These are phyloP conservation scores for Hypoxylon fragiforme DNA, from an alignment of 495 filamentous ascomycete genomes.

Conservation along the genomic window DNA sequence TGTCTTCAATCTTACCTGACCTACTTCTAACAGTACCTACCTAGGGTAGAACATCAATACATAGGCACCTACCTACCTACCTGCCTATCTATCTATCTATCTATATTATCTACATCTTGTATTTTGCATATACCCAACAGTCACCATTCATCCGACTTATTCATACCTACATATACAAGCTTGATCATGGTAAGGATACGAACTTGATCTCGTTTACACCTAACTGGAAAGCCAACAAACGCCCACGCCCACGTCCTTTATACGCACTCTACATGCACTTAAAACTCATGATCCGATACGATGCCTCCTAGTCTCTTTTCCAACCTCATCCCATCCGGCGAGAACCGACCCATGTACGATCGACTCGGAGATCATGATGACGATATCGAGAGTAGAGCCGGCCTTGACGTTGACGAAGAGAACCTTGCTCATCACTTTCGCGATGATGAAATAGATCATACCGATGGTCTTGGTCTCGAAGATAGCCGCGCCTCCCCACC, in stretches of 20 bases:
- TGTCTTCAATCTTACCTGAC: too few relatives aligned
- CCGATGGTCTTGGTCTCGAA: conserved; percentile 64
- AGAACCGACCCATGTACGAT: conserved; percentile 71
- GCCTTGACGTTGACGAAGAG: conserved; percentile 70
- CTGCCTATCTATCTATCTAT: too few relatives aligned
- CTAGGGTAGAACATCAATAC: too few relatives aligned
- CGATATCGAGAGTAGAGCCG: conserved; percentile 69
- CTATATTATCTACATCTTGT: too few relatives aligned
- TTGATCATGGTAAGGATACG: conserved; percentile 14
- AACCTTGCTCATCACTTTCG: conserved; percentile 67
- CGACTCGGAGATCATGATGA: conserved; percentile 65
- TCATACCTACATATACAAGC: too few relatives aligned
- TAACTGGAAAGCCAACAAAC: conserved; percentile 20
- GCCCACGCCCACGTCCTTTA: too few relatives aligned
- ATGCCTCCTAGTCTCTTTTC: conserved; percentile 83
- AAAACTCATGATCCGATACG: conserved; percentile 22
- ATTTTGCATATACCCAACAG: background rate
- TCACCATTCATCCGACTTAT: background rate
- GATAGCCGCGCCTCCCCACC: conserved; percentile 61
- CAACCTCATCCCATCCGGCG: conserved; percentile 65
- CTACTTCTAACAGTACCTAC: too few relatives aligned
- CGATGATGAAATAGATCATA: conserved; percentile 67
- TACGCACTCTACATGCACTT: too few relatives aligned
- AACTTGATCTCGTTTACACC: conserved; percentile 23
- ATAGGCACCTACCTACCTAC: too few relatives aligned